Evolutionary conservation across 805 yeast genomes (phyloP).

Genomic region (Wickerhamiella vanderwaltii): DNA sequence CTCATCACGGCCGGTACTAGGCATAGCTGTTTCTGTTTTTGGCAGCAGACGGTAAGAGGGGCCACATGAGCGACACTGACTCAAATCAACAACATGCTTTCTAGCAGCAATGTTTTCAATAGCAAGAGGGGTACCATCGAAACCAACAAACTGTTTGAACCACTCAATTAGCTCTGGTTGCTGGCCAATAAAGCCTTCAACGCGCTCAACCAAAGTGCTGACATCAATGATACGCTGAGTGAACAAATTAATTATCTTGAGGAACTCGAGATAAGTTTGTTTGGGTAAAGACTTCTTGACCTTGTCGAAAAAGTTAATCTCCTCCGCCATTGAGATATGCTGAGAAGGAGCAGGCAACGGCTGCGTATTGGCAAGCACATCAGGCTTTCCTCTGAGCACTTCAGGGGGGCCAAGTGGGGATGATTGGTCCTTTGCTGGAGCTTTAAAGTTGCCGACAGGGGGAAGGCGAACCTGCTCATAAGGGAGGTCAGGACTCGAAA

Average conservation of each 20-base stretch:
- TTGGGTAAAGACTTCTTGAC: conserved; percentile 81
- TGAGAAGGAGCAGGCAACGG: conserved; percentile 48
- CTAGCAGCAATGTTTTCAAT: conserved; percentile 80
- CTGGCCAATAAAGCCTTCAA: conserved; percentile 72
- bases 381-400: neutral
- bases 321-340: conserved; percentile 58
- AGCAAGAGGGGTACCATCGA: conserved; percentile 67
- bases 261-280: conserved; percentile 81
- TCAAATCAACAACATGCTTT: conserved; percentile 81
- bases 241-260: conserved; percentile 74
- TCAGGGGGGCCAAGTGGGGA: neutral
- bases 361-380: conserved; percentile 59
- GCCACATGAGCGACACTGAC: conserved; percentile 86
- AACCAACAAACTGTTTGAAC: conserved; percentile 89
- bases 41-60: conserved; percentile 91
- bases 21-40: conserved; percentile 88
- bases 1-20: conserved; percentile 96
- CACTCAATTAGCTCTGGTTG: conserved; percentile 70
- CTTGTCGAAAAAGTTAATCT: conserved; percentile 79
- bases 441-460: conserved; percentile 80
- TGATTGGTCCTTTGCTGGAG: conserved; percentile 24
- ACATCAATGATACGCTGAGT: conserved; percentile 86
- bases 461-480: conserved; percentile 44
- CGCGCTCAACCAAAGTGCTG: conserved; percentile 67
- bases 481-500: conserved; percentile 18